Evolutionary conservation across 2,329 filamentous ascomycete genomes (phyloP).

Genomic region (Neopestalotiopsis sp.): DNA sequence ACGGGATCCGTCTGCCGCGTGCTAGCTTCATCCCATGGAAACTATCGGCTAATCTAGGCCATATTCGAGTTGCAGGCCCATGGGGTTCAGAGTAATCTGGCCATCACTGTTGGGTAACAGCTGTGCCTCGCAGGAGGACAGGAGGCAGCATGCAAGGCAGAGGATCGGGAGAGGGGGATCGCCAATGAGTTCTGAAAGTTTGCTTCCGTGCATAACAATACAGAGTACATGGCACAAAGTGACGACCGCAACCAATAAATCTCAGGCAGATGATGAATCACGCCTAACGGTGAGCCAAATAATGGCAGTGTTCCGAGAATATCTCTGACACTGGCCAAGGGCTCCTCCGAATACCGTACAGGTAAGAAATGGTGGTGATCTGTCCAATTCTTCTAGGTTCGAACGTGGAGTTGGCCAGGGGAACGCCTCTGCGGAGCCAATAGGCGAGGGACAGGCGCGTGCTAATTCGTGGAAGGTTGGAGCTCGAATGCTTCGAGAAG

Average conservation of each 20-base stretch:
- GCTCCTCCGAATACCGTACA: neutral
- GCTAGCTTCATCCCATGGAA: neutral
- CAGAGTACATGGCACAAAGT: neutral
- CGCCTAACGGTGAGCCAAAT: neutral
- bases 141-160: neutral
- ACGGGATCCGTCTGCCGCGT: neutral
- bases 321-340: neutral
- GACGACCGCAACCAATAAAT: slow-evolving; percentile 1
- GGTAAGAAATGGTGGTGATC: slow-evolving; percentile 1
- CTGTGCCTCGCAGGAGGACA: neutral
- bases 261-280: slow-evolving; percentile 4
- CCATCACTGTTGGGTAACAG: neutral
- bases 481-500: neutral
- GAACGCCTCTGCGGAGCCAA: neutral
- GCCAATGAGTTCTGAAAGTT: neutral
- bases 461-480: neutral
- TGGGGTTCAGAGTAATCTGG: neutral
- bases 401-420: neutral
- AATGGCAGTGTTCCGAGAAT: neutral
- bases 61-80: neutral
- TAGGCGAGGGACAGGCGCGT: neutral
- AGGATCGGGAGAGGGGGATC: neutral
- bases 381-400: slow-evolving; percentile 1
- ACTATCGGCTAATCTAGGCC: neutral
- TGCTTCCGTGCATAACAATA: neutral